Conservation (phyloP, 345 rosid genomes). For the Hypericum androsaemum region DNA sequence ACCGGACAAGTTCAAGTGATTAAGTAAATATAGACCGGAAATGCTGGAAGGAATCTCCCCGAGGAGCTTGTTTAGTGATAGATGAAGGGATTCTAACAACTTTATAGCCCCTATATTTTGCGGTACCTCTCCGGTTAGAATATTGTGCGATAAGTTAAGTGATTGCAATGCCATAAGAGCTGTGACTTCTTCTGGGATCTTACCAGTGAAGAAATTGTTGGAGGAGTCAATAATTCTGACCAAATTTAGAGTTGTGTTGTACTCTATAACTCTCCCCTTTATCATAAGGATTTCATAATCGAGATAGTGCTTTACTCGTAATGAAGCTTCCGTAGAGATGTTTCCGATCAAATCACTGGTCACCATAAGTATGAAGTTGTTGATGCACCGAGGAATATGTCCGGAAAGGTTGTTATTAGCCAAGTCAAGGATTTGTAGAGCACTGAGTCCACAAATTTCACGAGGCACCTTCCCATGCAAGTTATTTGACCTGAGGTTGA, state of each 20-base stretch:
- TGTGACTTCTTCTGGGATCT: background rate
- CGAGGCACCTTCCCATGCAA: background rate
- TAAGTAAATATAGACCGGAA: background rate
- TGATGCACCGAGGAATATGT: conserved; percentile 6
- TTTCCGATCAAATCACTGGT: background rate
- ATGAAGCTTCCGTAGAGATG: too few species aligned
- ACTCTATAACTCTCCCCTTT: background rate
- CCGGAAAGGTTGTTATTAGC: conserved; percentile 7
- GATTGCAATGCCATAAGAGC: conserved; percentile 1
- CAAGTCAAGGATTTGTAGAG: conserved; percentile 5
- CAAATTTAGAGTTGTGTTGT: too few species aligned
- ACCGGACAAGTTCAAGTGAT: background rate
- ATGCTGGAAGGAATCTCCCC: conserved; percentile 3
- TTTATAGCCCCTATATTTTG: background rate
- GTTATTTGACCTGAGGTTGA: conserved; percentile 6
- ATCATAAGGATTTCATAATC: background rate
- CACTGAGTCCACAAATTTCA: background rate
- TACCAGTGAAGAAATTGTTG: background rate
- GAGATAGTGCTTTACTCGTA: too few species aligned
- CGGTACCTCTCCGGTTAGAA: background rate
- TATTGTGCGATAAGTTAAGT: background rate
- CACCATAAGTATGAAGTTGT: background rate
- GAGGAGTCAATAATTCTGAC: conserved; percentile 1
- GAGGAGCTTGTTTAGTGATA: background rate
- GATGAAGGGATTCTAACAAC: background rate